Evolutionary conservation across 371 early-diverging fungal species (phyloP).

Genomic region (Mortierella sp.): DNA sequence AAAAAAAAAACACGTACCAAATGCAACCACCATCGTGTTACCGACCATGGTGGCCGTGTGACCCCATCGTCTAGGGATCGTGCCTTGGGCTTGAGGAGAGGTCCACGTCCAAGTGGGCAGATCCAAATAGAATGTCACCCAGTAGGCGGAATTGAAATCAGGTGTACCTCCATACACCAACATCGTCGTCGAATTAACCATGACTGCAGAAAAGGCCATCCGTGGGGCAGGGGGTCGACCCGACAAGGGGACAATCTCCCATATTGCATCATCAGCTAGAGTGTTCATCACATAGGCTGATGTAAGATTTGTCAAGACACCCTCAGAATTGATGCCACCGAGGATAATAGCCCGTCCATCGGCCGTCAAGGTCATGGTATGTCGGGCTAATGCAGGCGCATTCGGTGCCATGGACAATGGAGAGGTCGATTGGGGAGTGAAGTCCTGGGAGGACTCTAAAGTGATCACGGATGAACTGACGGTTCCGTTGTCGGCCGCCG

Average conservation of each 20-base stretch:
- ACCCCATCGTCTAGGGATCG: conserved; percentile 39
- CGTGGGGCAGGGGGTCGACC: conserved; percentile 41
- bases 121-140: conserved; percentile 47
- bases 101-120: conserved; percentile 43
- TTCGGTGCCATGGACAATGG: conserved; percentile 21
- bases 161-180: conserved; percentile 41
- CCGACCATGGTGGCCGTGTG: conserved; percentile 47
- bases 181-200: conserved; percentile 46
- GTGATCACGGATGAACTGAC: conserved; percentile 35
- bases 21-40: conserved; percentile 35
- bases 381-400: conserved; percentile 33
- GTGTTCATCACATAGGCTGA: conserved; percentile 39
- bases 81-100: conserved; percentile 25
- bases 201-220: conserved; percentile 26
- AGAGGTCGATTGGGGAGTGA: conserved; percentile 1
- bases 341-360: conserved; percentile 42
- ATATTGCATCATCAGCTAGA: conserved; percentile 7
- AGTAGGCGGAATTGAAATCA: conserved; percentile 24
- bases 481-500: conserved; percentile 7
- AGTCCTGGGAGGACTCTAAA: conserved; percentile 5
- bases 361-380: conserved; percentile 36
- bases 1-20: conserved; percentile 24
- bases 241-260: conserved; percentile 18
- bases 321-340: conserved; percentile 27
- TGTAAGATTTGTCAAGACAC: conserved; percentile 23